phyloP scores from a whole-genome alignment of 2,329 filamentous ascomycete species.

The Fusarium pseudoanthophilum region DNA sequence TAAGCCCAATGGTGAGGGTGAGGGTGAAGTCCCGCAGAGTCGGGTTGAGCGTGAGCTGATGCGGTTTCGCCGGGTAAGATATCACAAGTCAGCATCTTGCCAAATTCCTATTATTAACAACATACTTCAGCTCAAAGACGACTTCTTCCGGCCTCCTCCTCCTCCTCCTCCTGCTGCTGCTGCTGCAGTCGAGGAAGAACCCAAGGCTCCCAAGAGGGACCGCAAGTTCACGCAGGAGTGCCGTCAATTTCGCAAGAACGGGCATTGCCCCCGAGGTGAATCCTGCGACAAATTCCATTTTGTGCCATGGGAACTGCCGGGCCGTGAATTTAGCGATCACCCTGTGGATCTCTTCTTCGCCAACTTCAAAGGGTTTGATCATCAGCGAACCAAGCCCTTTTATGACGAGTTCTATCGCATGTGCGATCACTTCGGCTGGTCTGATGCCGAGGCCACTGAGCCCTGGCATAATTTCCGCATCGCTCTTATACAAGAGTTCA shows the following conservation, averaged over 20 bases:
- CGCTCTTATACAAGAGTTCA: conserved; percentile 21
- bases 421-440: neutral
- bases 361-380: conserved; percentile 5
- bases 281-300: neutral
- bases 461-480: neutral
- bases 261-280: neutral
- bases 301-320: neutral
- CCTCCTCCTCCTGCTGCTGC: neutral
- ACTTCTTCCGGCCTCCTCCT: neutral
- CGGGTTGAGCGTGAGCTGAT: neutral
- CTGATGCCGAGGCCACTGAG: neutral
- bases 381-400: conserved; percentile 4
- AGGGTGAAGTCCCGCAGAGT: neutral
- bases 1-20: neutral
- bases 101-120: neutral
- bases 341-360: conserved; percentile 26
- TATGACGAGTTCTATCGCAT: conserved; percentile 14
- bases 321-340: neutral
- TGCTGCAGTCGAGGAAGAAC: neutral
- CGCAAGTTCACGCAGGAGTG: neutral
- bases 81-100: too few species aligned
- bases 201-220: neutral
- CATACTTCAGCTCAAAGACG: neutral
- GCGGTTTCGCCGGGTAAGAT: neutral
- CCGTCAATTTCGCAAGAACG: neutral